Evolutionary conservation across 208 protist species (phyloP), one percentile per base, ranked within the genome.

Genomic region (Phytomonas francai): DNA sequence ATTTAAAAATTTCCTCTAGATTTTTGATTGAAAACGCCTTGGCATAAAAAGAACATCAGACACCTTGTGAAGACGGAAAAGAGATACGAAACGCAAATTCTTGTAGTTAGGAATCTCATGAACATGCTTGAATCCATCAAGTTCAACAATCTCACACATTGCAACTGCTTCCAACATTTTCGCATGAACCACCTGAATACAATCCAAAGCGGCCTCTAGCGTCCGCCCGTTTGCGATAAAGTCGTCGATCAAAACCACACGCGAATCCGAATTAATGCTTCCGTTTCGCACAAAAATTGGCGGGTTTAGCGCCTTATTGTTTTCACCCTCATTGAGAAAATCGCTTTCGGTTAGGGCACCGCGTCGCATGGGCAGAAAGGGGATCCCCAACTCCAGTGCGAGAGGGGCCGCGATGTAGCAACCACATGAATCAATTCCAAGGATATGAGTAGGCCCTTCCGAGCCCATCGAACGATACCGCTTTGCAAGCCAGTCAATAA

Each of bases 231-330:
- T 80, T 1, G 84, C 84, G 58, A 95, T 95, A 34, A 95, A 88
- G 71, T 97, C 90, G 71, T 97, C 93, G 29, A 96, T 79, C n/a
- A 96, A 72, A 12, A 96, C 63, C 22, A 95, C 85, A 29, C 89
- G 86, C 0, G 87, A 84, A 36, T 64, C 68, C 30, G 31, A 65
- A 31, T 71, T 62, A 69, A 97, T 83, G 73, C 84, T 87, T 51
- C 77, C 76, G 29, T 85, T 63, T 34, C 87, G 81, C 25, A 95
- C 73, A 2, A 77, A 73, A 56, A 91, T 77, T 14, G 78, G 74
- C 11, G 65, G 77, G 31, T 65, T 63, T 36, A 51, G 49, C 8
- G 67, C 69, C 5, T 63, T 65, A 34, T 67, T 70, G 45, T 74
- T 73, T 45, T 89, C 70, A 33, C 78, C 73, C 51, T 91, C 64